phyloP scores from a whole-genome alignment of 1,139 yeast genomes.

The Saccharomyces hybrid region DNA sequence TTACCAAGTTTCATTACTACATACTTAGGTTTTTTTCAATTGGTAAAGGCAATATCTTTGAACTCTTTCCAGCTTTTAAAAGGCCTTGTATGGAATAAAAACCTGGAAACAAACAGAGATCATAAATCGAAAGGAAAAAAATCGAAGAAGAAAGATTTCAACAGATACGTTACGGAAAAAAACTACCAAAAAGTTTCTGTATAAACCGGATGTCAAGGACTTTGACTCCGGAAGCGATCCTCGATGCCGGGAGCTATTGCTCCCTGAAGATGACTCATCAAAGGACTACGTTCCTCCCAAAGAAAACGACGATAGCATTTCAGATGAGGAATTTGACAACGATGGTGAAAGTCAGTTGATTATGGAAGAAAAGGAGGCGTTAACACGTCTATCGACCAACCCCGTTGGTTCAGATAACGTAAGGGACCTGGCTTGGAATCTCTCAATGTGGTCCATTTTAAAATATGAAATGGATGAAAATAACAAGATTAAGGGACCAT shows the following conservation, averaged over 20 bases:
- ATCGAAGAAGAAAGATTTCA: slow-evolving; percentile 12
- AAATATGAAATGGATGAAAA: slow-evolving; percentile 16
- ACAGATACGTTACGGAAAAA: slow-evolving; percentile 22
- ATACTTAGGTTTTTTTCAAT: not conserved
- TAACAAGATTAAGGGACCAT: slow-evolving; percentile 15
- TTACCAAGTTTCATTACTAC: slow-evolving; percentile 3
- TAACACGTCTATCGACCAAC: not conserved
- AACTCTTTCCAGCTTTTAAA: not conserved
- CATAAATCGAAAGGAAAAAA: not conserved
- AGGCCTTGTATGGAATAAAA: slow-evolving; percentile 2
- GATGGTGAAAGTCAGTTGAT: not conserved
- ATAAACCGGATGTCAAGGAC: slow-evolving; percentile 9
- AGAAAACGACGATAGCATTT: slow-evolving; percentile 14
- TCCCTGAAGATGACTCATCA: slow-evolving; percentile 45
- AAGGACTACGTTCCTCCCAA: slow-evolving; percentile 35
- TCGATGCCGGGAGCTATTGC: slow-evolving; percentile 11
- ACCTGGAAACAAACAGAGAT: not conserved
- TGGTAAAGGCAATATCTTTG: not conserved
- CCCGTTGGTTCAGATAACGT: not conserved
- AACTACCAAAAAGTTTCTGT: slow-evolving; percentile 22
- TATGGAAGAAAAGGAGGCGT: not conserved
- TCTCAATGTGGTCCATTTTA: slow-evolving; percentile 27
- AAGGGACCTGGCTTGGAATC: slow-evolving; percentile 20
- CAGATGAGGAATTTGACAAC: slow-evolving; percentile 21
- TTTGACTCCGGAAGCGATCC: slow-evolving; percentile 7